Conservation (phyloP, 768 basidiomycete genomes). For the Boletus insuetus region DNA sequence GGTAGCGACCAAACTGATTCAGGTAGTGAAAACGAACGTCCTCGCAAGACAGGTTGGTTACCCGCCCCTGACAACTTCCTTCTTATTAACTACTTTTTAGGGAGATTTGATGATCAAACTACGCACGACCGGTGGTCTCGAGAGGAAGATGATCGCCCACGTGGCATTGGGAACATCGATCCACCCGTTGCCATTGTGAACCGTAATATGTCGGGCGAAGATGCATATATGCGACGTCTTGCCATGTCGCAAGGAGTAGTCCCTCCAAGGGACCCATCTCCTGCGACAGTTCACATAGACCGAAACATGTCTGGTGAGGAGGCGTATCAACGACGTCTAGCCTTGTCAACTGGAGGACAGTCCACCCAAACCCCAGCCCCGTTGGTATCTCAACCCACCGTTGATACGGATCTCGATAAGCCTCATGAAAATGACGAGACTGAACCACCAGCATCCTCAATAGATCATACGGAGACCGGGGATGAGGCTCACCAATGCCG, state of each 20-base stretch:
- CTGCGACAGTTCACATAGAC: constrained; percentile 40
- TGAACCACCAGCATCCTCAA: not conserved
- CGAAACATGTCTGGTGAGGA: constrained; percentile 68
- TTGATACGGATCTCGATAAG: constrained; percentile 21
- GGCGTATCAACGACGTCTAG: constrained; percentile 70
- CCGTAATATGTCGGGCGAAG: constrained; percentile 65
- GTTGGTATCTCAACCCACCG: constrained; percentile 21
- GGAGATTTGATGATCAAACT: constrained; percentile 37
- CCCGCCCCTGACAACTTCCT: not conserved
- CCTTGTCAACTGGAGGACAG: constrained; percentile 49
- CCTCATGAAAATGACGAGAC: not conserved
- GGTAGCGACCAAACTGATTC: constrained; percentile 66
- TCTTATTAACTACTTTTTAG: constrained; percentile 30
- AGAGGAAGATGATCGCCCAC: constrained; percentile 45
- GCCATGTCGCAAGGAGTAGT: constrained; percentile 53
- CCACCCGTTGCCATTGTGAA: constrained; percentile 40
- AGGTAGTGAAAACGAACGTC: constrained; percentile 63
- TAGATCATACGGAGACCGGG: constrained; percentile 43
- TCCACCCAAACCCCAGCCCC: constrained; percentile 18
- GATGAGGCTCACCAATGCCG: constrained; percentile 70
- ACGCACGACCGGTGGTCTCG: constrained; percentile 55
- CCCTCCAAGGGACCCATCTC: constrained; percentile 20
- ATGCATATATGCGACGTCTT: constrained; percentile 75
- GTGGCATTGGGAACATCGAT: constrained; percentile 19
- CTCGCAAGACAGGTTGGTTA: constrained; percentile 62